Evolutionary conservation across 768 basidiomycete species (phyloP), one percentile per base, ranked within the genome.

Genomic region (Cyclocybe cylindracea): DNA sequence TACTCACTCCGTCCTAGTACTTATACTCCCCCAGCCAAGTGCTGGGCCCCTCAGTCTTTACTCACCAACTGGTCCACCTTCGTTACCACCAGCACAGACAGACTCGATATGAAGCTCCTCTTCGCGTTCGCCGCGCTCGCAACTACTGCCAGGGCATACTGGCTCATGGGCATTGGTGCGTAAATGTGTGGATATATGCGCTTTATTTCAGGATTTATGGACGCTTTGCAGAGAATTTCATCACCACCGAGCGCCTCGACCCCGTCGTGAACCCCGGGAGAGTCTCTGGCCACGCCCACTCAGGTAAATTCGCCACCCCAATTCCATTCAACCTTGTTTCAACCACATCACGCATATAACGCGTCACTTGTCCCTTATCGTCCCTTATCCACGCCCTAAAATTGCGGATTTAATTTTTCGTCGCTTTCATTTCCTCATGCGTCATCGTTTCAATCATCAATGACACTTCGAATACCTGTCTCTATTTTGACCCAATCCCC

Each of bases 241-340:
- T 82, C 53, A 74, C 75, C 7, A 75, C 72, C 44, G 74, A 80
- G 56, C 77, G 80, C 18, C 56, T 78, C 13, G 80, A 82, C 65
- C 79, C 80, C 13, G 66, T 82, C 50, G 71, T 81, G 50, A 74
- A 57, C 62, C 76, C 78, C 34, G 78, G 78, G 33, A 62, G 60
- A 43, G 68, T 79, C 38, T 70, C 78, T 33, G 61, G 72, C 44
- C 81, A 83, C 67, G 70, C 65, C 38, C 81, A 83, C 61, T 71
- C 74, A 54, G 67, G 78, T 79, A 45, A 39, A 65, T 24, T 24
- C 24, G 24, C 24, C 24, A 24, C 5, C 24, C 24, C 3, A 24
- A 5, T 46, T 10, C 29, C 45, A 41, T 32, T 10, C 19, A 10
- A 19, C 33, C 39, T 34, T 14, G 5, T 24, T 24, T 24, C 24